Evolutionary conservation across 371 early-diverging fungal genomes (phyloP), one percentile per base, ranked within the genome.

Genomic region (Mucor plumbeus): DNA sequence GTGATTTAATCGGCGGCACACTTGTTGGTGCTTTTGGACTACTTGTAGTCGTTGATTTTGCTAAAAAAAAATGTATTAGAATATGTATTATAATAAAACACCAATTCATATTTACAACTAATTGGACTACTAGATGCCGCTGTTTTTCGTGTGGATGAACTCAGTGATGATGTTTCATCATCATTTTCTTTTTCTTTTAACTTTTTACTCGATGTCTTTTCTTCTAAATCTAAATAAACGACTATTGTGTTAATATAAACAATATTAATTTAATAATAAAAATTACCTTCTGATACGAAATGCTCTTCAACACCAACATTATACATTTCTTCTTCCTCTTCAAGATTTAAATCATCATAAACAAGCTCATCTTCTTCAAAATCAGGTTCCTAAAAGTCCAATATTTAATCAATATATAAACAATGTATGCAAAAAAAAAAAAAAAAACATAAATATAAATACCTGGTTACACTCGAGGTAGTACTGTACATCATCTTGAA

Each of bases 341-440:
- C 94, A 53, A 98, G 83, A 73, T 94, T 91, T 70, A 98, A 76
- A 53, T 95, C 95, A 61, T 97, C 96, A 79, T 98, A 98, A n/a
- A 98, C 89, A 57, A 80, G 86, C 68, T 96, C 97, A 69, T 97
- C 92, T 72, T 97, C 97, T 57, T 89, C 91, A 83, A 94, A 97
- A 67, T 94, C 95, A 26, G 91, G 91, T 40, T 96, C 94, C 73
- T 72, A 56, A 19, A 36, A 15, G 50, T 5, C 44, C 21, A 21
- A 11, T 26, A 8, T 50, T 26, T 8, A 21, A 50, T 8, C 35
- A 15, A 17, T 5, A 55, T 31, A 55, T 35, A 35, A 34, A 35
- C 34, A 34, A 34, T n/a, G 35, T n/a, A n/a, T 55, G 31, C 35
- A 34, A n/a, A 15, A n/a, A 10, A 55, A 4, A 33, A 33, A 15